phyloP scores from a whole-genome alignment of 352 stramenopile genomes.

The Phytophthora europaea region DNA sequence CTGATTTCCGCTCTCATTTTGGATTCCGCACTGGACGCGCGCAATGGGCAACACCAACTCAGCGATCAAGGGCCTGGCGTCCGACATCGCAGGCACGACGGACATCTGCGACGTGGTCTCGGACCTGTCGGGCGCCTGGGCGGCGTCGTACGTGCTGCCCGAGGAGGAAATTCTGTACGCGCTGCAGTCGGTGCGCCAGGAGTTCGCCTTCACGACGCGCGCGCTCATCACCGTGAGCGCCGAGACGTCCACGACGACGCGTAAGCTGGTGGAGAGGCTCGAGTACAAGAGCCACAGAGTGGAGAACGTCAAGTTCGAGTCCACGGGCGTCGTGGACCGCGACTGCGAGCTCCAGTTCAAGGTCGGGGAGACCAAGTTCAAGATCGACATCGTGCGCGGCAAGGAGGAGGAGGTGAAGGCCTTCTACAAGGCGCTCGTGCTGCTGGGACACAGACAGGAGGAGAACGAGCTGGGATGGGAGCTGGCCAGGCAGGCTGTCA shows the following conservation, averaged over 20 bases:
- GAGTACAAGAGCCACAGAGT: constrained; percentile 44
- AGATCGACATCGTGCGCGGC: constrained; percentile 41
- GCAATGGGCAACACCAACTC: constrained; percentile 39
- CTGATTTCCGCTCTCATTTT: constrained; percentile 18
- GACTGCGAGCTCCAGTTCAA: constrained; percentile 59
- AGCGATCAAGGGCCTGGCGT: constrained; percentile 50
- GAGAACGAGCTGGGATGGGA: constrained; percentile 52
- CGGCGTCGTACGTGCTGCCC: constrained; percentile 45
- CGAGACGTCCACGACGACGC: constrained; percentile 44
- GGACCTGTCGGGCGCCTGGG: constrained; percentile 37
- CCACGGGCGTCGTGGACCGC: constrained; percentile 53
- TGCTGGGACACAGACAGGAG: constrained; percentile 47
- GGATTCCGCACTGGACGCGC: constrained; percentile 23
- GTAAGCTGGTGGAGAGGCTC: constrained; percentile 43
- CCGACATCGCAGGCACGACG: constrained; percentile 54
- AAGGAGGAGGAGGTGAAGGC: constrained; percentile 41
- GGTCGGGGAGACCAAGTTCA: constrained; percentile 35
- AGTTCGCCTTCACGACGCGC: constrained; percentile 68
- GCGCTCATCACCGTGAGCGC: constrained; percentile 52
- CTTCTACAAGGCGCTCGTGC: constrained; percentile 55
- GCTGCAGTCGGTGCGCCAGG: constrained; percentile 61
- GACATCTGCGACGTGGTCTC: constrained; percentile 58
- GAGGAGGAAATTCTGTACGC: constrained; percentile 55
- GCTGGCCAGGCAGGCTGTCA: constrained; percentile 35
- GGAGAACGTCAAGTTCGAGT: constrained; percentile 51